These are phyloP conservation scores for Botrytis squamosa DNA, from an alignment of 2,329 filamentous ascomycete genomes.

Conservation along the genomic window DNA sequence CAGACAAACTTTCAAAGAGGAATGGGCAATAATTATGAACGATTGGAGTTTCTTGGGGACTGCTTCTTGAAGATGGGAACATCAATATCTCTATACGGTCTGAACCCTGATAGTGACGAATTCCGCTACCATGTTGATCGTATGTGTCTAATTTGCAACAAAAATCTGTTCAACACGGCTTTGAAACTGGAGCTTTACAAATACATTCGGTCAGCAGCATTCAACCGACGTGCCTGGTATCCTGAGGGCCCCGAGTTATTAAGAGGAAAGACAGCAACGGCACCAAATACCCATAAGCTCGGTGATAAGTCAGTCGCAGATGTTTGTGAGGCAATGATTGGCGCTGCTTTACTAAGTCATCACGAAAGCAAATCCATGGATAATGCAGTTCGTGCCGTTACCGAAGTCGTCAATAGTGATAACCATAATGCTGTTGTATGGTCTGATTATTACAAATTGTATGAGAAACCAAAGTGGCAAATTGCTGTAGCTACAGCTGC, in stretches of 20 bases:
- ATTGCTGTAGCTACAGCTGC: constrained; percentile 57
- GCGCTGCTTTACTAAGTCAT: constrained; percentile 67
- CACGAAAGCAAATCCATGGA: constrained; percentile 48
- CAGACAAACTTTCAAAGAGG: constrained; percentile 74
- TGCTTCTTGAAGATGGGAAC: constrained; percentile 95
- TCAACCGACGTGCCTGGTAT: constrained; percentile 80
- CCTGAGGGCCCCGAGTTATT: constrained; percentile 73
- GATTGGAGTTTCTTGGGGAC: constrained; percentile 90
- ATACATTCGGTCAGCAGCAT: constrained; percentile 79
- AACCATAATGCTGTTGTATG: constrained; percentile 70
- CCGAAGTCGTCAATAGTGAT: constrained; percentile 64
- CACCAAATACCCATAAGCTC: constrained; percentile 61
- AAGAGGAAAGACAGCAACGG: constrained; percentile 64
- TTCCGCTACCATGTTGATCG: constrained; percentile 86
- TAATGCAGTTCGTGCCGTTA: constrained; percentile 62
- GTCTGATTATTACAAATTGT: constrained; percentile 69
- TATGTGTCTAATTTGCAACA: constrained; percentile 89
- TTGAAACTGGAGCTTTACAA: constrained; percentile 64
- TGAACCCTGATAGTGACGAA: constrained; percentile 75
- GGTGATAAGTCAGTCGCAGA: constrained; percentile 91
- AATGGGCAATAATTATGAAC: constrained; percentile 94
- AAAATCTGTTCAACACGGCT: constrained; percentile 80
- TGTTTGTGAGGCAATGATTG: constrained; percentile 91
- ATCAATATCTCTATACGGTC: constrained; percentile 79
- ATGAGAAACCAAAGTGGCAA: constrained; percentile 72